These are phyloP conservation scores for Colletotrichum sp. DNA, from an alignment of 2,329 filamentous ascomycete genomes.

Conservation along the genomic window DNA sequence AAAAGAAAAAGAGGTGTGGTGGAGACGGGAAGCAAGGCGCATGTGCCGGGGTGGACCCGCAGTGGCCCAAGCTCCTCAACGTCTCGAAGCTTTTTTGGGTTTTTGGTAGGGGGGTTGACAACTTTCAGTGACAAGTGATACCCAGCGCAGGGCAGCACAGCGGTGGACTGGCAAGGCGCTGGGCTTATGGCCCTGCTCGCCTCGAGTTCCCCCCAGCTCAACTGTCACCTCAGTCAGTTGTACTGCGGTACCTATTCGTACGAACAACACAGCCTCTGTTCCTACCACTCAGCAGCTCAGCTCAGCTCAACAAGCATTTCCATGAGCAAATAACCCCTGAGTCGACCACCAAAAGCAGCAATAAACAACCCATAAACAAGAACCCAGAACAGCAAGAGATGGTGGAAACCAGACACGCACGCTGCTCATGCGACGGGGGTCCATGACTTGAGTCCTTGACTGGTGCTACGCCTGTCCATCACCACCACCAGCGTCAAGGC, in stretches of 20 bases:
- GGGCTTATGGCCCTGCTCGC: neutral
- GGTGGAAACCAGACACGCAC: neutral
- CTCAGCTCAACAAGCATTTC: conserved; percentile 17
- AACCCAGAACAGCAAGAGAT: neutral
- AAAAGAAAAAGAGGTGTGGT: neutral
- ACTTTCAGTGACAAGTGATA: neutral
- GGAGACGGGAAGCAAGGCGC: conserved; percentile 5
- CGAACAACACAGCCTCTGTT: neutral
- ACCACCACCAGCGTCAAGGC: neutral
- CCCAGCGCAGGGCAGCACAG: neutral
- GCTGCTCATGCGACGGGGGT: neutral
- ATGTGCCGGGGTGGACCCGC: neutral
- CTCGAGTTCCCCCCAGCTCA: neutral
- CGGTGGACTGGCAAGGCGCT: neutral
- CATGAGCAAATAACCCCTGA: neutral
- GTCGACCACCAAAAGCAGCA: neutral
- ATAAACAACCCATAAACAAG: neutral
- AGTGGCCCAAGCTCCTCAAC: conserved; percentile 26
- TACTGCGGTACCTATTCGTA: neutral
- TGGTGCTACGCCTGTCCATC: neutral
- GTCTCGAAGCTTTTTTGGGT: conserved; percentile 17
- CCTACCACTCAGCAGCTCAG: conserved; percentile 2
- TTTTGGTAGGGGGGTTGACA: neutral
- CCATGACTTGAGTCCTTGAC: neutral
- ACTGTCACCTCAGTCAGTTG: neutral